Evolutionary conservation across 179 eudicot genomes (phyloP), one percentile per base, ranked within the genome.

Genomic region (Spinacia oleracea): DNA sequence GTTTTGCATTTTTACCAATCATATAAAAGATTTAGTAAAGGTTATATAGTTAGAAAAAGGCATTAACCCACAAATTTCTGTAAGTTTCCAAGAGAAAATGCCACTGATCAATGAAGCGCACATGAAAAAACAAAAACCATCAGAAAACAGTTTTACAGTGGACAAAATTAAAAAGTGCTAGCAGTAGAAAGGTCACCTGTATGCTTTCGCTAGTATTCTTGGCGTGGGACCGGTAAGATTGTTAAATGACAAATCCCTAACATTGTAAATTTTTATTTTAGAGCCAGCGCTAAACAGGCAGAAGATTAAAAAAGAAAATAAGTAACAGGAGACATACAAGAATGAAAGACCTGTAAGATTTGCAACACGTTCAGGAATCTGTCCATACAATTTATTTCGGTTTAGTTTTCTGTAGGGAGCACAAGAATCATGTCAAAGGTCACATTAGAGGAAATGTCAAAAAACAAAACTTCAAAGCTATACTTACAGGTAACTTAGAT

Each of bases 151-250:
- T 9, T 60, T 21, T 56, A 23, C 27, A 42, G 43, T 34, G 62
- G 55, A 14, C 9, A 18, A 21, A 11, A 14, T 15, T 55, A 69
- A 43, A 4, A 48, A 21, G 35, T 21, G 12, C 12, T 27, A 7
- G 14, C 56, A 46, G 34, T 43, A 66, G 66, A 23, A 70, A 55
- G 70, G 20, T 21, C 23, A 92, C 98, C 94, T 91, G 86, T 90
- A 94, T 81, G 84, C 93, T 78, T 92, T 91, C 25, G 98, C 97
- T 23, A 80, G 85, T 77, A 94, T 91, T 70, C 76, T 88, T 73
- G 97, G 96, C 3, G 89, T 85, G 21, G 94, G 92, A 65, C 98
- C 98, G 50, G 96, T 93, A 53, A 94, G 90, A 78, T 94, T 94
- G 84, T 94, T 94, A 77, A 83, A 94, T 2, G 98, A 91, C 79